Percentiles rank a stretch among this genome's conserved stretches.
Conservation (phyloP, 768 basidiomycete genomes). For the Mycena polygramma region DNA sequence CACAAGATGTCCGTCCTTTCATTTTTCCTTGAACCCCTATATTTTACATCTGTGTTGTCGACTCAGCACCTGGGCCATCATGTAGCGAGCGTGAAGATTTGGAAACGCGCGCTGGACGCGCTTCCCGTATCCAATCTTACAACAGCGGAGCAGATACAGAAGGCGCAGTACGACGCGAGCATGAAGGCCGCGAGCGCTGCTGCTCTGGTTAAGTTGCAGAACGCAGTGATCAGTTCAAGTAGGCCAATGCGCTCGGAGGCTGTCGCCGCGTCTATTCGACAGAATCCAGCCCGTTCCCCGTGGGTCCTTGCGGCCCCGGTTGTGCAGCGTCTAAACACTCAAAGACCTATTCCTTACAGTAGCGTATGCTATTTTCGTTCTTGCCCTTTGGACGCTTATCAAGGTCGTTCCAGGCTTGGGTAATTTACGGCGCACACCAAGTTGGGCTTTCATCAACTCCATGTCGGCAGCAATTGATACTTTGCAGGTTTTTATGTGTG, state of each 20-base stretch:
- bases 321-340: conserved; percentile 16
- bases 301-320: conserved; percentile 37
- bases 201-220: conserved; percentile 3
- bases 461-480: not conserved
- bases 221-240: not conserved
- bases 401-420: conserved; percentile 35
- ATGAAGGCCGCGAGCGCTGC: conserved; percentile 20
- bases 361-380: conserved; percentile 18
- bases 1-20: conserved; percentile 34
- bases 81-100: conserved; percentile 19
- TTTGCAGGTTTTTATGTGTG: conserved; percentile 30
- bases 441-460: conserved; percentile 8
- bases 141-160: conserved; percentile 27
- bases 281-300: conserved; percentile 28
- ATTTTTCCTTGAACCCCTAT: not conserved
- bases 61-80: conserved; percentile 24
- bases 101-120: conserved; percentile 35
- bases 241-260: not conserved
- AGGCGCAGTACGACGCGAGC: conserved; percentile 33
- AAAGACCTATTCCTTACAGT: conserved; percentile 17
- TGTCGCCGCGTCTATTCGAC: not conserved
- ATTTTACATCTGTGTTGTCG: not conserved
- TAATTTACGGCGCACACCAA: conserved; percentile 36
- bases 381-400: no score
- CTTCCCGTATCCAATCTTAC: conserved; percentile 30